These are phyloP conservation scores for Uronychia binucleata DNA, from an alignment of 73 alveolate species.

Conservation along the genomic window DNA sequence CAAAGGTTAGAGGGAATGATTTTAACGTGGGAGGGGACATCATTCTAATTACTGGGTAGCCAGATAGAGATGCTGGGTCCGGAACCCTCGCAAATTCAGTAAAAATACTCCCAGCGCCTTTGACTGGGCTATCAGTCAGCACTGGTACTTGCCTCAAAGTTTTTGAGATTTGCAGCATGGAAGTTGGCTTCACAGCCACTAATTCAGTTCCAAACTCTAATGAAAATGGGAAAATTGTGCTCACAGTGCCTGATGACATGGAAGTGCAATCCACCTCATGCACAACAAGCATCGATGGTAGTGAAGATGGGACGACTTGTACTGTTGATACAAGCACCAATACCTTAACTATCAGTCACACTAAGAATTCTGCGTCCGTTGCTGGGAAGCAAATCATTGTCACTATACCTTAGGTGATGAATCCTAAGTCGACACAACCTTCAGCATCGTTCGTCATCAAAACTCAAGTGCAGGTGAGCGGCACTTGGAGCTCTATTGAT, in stretches of 20 bases:
- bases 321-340: constrained; percentile 5
- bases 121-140: constrained; percentile 9
- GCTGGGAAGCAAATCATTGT: constrained; percentile 29
- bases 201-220: constrained; percentile 39
- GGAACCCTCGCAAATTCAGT: constrained; percentile 45
- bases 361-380: constrained; percentile 7
- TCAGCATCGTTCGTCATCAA: constrained; percentile 23
- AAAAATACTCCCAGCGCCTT: constrained; percentile 20
- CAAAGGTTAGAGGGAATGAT: constrained; percentile 42
- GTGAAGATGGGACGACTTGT: constrained; percentile 4
- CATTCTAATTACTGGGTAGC: constrained; percentile 26
- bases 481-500: constrained; percentile 18
- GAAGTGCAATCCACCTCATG: constrained; percentile 34
- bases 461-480: constrained; percentile 6
- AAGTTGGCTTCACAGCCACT: constrained; percentile 29
- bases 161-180: constrained; percentile 8
- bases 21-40: constrained; percentile 27
- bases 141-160: constrained; percentile 29
- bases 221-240: constrained; percentile 25
- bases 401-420: constrained; percentile 12
- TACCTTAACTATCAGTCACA: constrained; percentile 19
- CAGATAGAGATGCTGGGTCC: constrained; percentile 52
- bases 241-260: constrained; percentile 44
- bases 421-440: constrained; percentile 41
- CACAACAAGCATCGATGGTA: constrained; percentile 30